phyloP scores from a whole-genome alignment of 306 rosid species.

The Adenanthera pavonina region DNA sequence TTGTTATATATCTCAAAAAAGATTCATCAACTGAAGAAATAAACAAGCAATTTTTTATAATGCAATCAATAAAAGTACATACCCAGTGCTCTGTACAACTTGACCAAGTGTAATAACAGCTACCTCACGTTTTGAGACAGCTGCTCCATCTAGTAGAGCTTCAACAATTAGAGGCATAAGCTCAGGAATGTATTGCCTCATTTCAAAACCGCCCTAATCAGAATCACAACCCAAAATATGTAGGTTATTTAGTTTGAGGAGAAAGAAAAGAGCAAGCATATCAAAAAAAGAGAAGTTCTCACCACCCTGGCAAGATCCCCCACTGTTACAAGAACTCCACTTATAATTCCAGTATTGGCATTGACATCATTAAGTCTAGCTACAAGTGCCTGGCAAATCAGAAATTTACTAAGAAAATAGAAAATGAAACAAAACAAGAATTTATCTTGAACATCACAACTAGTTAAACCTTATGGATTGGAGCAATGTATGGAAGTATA shows the following conservation, averaged over 20 bases:
- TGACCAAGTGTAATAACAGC: constrained; percentile 98
- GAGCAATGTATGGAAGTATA: constrained; percentile 93
- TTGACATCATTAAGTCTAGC: constrained; percentile 81
- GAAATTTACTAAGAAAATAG: constrained; percentile 39
- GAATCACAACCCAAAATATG: constrained; percentile 36
- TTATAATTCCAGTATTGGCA: constrained; percentile 82
- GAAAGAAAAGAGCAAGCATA: constrained; percentile 11
- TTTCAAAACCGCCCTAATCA: constrained; percentile 91
- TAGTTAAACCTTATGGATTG: constrained; percentile 82
- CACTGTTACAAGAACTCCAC: constrained; percentile 98
- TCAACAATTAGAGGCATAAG: constrained; percentile 99
- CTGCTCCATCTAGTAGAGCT: constrained; percentile 95
- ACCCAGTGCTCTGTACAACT: constrained; percentile 99
- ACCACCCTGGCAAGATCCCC: constrained; percentile 99
- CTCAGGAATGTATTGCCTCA: constrained; percentile 97
- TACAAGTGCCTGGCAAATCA: constrained; percentile 80
- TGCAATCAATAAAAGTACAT: constrained; percentile 37
- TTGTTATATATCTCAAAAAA: constrained; percentile 17
- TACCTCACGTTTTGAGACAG: constrained; percentile 90
- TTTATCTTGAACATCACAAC: constrained; percentile 27
- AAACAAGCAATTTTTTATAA: constrained; percentile 19
- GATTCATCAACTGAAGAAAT: constrained; percentile 25
- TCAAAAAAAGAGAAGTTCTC: constrained; percentile 49
- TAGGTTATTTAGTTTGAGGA: background rate
- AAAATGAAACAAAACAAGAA: constrained; percentile 24